Conservation (phyloP, 805 yeast species). For the Debaryomyces castellii region DNA sequence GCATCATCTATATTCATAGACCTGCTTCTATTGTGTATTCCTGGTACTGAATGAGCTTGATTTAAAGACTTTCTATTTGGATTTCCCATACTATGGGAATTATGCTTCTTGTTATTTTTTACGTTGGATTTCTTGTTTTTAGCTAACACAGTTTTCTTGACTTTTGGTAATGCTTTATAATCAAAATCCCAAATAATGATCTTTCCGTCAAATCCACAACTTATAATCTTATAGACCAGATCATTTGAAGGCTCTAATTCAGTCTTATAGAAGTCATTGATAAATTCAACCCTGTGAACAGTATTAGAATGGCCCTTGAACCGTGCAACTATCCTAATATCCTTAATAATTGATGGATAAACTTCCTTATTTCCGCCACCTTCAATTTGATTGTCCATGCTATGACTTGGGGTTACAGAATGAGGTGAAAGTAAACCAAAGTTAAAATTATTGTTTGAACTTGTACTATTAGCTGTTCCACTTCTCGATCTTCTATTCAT, state of each 20-base stretch:
- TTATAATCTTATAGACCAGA: slow-evolving; percentile 31
- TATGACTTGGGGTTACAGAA: slow-evolving; percentile 19
- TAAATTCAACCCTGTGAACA: slow-evolving; percentile 28
- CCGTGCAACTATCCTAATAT: slow-evolving; percentile 34
- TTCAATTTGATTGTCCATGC: neutral
- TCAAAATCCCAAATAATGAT: slow-evolving; percentile 46
- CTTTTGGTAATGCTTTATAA: slow-evolving; percentile 38
- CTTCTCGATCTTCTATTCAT: slow-evolving; percentile 33
- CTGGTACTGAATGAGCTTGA: neutral
- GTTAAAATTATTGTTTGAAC: slow-evolving; percentile 11
- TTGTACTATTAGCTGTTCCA: slow-evolving; percentile 35
- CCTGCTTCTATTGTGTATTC: slow-evolving; percentile 2
- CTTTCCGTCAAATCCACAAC: slow-evolving; percentile 41
- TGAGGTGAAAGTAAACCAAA: slow-evolving; percentile 18
- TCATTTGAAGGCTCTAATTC: slow-evolving; percentile 8
- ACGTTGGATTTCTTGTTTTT: slow-evolving; percentile 5
- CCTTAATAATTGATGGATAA: slow-evolving; percentile 37
- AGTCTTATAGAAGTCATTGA: slow-evolving; percentile 7
- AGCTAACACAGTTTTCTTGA: slow-evolving; percentile 17
- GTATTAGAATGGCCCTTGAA: slow-evolving; percentile 42
- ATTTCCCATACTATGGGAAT: neutral
- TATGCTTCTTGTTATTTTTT: slow-evolving; percentile 5
- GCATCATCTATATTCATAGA: slow-evolving; percentile 6
- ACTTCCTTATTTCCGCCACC: neutral
- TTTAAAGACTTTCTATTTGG: slow-evolving; percentile 6